Evolutionary conservation across 345 rosid genomes (phyloP), one percentile per base, ranked within the genome.

Genomic region (Gossypium herbaceum): DNA sequence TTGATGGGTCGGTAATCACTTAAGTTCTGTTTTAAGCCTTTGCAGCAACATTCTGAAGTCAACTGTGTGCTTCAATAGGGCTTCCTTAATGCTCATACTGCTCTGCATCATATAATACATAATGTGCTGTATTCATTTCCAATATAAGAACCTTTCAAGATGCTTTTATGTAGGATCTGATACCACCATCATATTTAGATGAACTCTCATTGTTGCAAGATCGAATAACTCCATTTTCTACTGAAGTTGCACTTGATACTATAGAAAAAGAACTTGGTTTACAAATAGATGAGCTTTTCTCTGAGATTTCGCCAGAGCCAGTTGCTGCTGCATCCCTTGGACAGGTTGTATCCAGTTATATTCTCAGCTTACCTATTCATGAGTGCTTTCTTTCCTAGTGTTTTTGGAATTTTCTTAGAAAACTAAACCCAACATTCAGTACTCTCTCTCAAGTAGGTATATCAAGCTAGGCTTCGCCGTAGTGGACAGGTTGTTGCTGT

Each of bases 301-400:
- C 88, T 3, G 97, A 94, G 86, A 94, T 94, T 76, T 94, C 97
- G 24, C 97, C 91, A 44, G 90, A 94, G 86, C 97, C 97, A 72
- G 73, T 83, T 62, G 97, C 97, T 61, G 97, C 97, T 77, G 97
- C 98, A 41, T 94, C 98, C 50, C 97, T 92, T 50, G 98, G 97
- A 63, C 98, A 94, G 95, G 97, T 92, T 17, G 27, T 20, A 10
- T 11, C 58, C 64, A 47, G 45, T 74, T 72, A 57, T 64, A 20
- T 45, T 45, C 55, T 45, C 19, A 22, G 27, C 71, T 7, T 67
- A 25, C 15, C 66, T 29, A 12, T 52, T 16, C 41, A 17, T 69
- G 72, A 68, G 64, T 64, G 64, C 22, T 64, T 74, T 77, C 41
- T 71, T 59, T 56, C n/a, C 4, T 17, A 48, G 15, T n/a, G 22